phyloP scores from a whole-genome alignment of 257 asterid genomes.

The Salvia miltiorrhiza region DNA sequence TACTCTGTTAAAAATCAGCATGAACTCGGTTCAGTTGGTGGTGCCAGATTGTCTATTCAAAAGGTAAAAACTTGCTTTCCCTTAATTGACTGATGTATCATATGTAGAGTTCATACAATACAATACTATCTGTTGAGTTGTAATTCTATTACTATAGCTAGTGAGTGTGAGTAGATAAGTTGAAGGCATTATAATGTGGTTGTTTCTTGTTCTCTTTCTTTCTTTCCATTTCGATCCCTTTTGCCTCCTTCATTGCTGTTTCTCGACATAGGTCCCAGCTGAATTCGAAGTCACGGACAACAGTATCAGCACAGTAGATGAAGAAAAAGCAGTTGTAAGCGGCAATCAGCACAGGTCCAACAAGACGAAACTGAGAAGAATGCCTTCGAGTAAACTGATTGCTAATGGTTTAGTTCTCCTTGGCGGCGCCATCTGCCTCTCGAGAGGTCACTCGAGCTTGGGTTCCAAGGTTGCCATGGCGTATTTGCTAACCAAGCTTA shows the following conservation, averaged over 20 bases:
- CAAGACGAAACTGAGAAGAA: slow-evolving; percentile 32
- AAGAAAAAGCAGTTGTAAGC: slow-evolving; percentile 30
- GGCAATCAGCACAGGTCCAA: slow-evolving; percentile 25
- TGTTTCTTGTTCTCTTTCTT: too few species aligned
- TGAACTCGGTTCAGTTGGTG: slow-evolving; percentile 27
- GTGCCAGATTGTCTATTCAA: slow-evolving; percentile 37
- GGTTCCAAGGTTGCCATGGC: slow-evolving; percentile 87
- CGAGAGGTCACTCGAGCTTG: slow-evolving; percentile 69
- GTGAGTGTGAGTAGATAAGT: neutral
- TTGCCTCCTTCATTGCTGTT: neutral
- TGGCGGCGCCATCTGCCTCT: slow-evolving; percentile 75
- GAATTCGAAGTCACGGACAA: slow-evolving; percentile 42
- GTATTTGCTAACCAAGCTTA: slow-evolving; percentile 64
- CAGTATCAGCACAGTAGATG: slow-evolving; percentile 15
- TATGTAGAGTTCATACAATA: neutral
- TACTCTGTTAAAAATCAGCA: slow-evolving; percentile 39
- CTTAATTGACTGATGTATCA: neutral
- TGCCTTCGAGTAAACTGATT: slow-evolving; percentile 51
- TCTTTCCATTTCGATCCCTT: neutral
- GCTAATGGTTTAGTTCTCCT: slow-evolving; percentile 57
- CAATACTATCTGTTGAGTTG: neutral
- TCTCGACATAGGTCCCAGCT: slow-evolving; percentile 50
- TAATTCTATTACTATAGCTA: neutral
- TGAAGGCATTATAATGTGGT: neutral
- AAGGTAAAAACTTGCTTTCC: slow-evolving; percentile 44